Conservation (phyloP, 2,329 filamentous ascomycete genomes). For the Penicillium vulpinum region DNA sequence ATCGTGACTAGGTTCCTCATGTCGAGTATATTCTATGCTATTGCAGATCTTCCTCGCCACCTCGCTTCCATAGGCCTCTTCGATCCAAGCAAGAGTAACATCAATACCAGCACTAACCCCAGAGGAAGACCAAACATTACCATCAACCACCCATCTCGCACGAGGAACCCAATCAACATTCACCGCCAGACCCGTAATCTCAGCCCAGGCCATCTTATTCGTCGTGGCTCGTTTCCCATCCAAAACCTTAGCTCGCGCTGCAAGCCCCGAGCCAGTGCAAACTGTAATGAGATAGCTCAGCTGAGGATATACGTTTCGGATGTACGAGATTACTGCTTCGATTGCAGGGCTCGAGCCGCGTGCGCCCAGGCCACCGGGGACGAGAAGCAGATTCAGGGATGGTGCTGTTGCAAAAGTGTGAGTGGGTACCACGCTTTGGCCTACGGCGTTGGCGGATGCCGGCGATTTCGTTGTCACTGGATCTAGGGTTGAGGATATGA, state of each 20-base stretch:
- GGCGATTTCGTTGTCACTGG: slow-evolving; percentile 34
- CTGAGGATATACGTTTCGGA: slow-evolving; percentile 47
- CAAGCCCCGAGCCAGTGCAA: slow-evolving; percentile 64
- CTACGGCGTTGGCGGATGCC: slow-evolving; percentile 25
- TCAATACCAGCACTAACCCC: slow-evolving; percentile 66
- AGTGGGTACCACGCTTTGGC: slow-evolving; percentile 49
- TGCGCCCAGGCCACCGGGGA: slow-evolving; percentile 63
- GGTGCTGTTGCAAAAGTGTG: slow-evolving; percentile 57
- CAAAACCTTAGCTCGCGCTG: slow-evolving; percentile 60
- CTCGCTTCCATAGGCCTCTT: slow-evolving; percentile 54
- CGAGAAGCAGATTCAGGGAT: slow-evolving; percentile 62
- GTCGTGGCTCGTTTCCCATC: slow-evolving; percentile 64
- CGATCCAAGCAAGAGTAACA: slow-evolving; percentile 59
- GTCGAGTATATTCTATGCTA: slow-evolving; percentile 60
- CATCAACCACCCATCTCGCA: slow-evolving; percentile 66
- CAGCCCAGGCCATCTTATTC: slow-evolving; percentile 61
- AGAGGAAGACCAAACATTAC: slow-evolving; percentile 66
- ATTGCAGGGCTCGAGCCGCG: slow-evolving; percentile 30
- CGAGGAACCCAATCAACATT: slow-evolving; percentile 60
- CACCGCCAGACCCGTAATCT: slow-evolving; percentile 50
- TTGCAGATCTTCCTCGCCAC: slow-evolving; percentile 52
- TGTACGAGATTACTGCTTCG: slow-evolving; percentile 47
- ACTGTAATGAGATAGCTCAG: slow-evolving; percentile 62
- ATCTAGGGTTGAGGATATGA: slow-evolving; percentile 34
- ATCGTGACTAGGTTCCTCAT: slow-evolving; percentile 53